Evolutionary conservation across 2,329 filamentous ascomycete species (phyloP).

Genomic region (Alternaria gansuensis): DNA sequence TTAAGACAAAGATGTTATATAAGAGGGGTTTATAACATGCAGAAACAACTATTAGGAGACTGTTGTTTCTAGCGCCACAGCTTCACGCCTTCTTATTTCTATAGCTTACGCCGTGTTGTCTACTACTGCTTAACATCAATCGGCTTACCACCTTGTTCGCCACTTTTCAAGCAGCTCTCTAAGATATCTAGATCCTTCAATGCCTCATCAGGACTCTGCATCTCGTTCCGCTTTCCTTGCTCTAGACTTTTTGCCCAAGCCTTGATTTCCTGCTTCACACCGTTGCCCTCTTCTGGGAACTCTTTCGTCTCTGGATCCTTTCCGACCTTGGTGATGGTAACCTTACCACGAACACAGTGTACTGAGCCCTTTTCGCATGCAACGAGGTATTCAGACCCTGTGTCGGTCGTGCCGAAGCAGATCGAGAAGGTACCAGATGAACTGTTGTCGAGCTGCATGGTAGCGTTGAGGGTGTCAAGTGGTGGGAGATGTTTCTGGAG

Average conservation of each 20-base stretch:
- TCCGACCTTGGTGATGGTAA: conserved; percentile 36
- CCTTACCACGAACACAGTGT: conserved; percentile 57
- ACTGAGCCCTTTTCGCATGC: conserved; percentile 68
- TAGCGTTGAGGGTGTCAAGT: conserved; percentile 71
- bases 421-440: conserved; percentile 65
- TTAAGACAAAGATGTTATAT: too few species aligned
- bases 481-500: conserved; percentile 68
- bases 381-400: conserved; percentile 64
- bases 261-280: conserved; percentile 68
- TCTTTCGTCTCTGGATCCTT: conserved; percentile 52
- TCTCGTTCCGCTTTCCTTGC: conserved; percentile 59
- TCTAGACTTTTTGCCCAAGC: conserved; percentile 67
- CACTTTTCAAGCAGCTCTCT: conserved; percentile 54
- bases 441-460: conserved; percentile 64
- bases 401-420: conserved; percentile 66
- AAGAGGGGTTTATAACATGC: too few species aligned
- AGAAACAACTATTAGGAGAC: background rate
- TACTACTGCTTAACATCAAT: conserved; percentile 32
- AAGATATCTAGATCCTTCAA: conserved; percentile 68
- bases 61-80: background rate
- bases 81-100: too few species aligned
- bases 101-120: background rate
- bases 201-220: conserved; percentile 66
- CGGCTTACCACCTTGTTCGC: conserved; percentile 50
- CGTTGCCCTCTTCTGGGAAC: conserved; percentile 60